Conservation (phyloP, 2,329 filamentous ascomycete species). For the Monilinia aucupariae region DNA sequence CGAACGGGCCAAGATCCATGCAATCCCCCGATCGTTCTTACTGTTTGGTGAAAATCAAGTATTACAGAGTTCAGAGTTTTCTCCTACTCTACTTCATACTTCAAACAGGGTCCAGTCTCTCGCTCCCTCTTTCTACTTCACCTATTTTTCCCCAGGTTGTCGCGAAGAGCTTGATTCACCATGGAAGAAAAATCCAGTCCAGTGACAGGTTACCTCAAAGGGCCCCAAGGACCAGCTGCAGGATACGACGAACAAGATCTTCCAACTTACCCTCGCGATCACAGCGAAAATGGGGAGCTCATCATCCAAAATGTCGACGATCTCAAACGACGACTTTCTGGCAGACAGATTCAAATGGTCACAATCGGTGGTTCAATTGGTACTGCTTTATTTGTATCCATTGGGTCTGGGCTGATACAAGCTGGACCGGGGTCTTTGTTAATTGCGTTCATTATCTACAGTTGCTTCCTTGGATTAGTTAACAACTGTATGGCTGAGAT, state of each 20-base stretch:
- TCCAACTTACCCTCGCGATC: background rate
- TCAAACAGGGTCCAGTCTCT: no score
- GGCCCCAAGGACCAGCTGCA: slow-evolving; percentile 19
- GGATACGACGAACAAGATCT: slow-evolving; percentile 16
- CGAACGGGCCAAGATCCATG: background rate
- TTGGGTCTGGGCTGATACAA: slow-evolving; percentile 38
- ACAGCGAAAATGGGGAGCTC: slow-evolving; percentile 9
- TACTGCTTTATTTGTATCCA: slow-evolving; percentile 44
- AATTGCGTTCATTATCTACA: slow-evolving; percentile 43
- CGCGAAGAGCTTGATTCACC: background rate
- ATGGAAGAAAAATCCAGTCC: slow-evolving; percentile 20
- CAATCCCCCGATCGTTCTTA: background rate
- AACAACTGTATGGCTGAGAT: slow-evolving; percentile 44
- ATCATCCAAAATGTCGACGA: slow-evolving; percentile 25
- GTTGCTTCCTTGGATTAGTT: slow-evolving; percentile 38
- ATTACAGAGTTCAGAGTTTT: background rate
- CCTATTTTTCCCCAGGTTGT: background rate
- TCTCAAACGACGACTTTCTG: slow-evolving; percentile 37
- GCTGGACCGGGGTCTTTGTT: slow-evolving; percentile 39
- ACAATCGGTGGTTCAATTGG: slow-evolving; percentile 45
- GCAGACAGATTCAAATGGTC: slow-evolving; percentile 46
- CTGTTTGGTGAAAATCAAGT: background rate
- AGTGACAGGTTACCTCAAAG: slow-evolving; percentile 10
- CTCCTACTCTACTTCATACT: background rate
- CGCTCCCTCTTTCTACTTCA: background rate